phyloP scores from a whole-genome alignment of 2,329 filamentous ascomycete species.

The Talaromyces sp. region DNA sequence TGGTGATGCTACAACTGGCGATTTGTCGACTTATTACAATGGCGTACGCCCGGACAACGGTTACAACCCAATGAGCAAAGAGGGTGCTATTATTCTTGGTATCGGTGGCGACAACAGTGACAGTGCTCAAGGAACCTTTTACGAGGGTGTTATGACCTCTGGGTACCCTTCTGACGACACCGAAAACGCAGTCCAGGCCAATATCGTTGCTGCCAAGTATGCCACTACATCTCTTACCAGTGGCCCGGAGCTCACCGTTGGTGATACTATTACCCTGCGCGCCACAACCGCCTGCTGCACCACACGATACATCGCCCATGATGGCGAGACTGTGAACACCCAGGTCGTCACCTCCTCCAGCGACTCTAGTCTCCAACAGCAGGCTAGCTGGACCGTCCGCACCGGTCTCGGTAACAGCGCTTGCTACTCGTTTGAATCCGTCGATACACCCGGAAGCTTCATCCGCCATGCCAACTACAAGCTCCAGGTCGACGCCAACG shows the following conservation, averaged over 20 bases:
- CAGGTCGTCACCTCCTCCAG: constrained; percentile 51
- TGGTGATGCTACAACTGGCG: constrained; percentile 5
- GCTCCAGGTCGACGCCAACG: constrained; percentile 46
- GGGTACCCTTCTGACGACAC: constrained; percentile 7
- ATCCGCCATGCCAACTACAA: constrained; percentile 52
- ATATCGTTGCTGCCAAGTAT: constrained; percentile 6
- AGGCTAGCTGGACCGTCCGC: constrained; percentile 50
- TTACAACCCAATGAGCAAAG: constrained; percentile 5
- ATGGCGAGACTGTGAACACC: constrained; percentile 46
- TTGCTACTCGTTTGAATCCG: constrained; percentile 58
- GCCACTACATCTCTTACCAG: constrained; percentile 7
- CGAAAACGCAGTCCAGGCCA: constrained; percentile 3
- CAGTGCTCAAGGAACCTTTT: constrained; percentile 6
- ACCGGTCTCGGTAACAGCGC: constrained; percentile 51
- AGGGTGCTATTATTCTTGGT: constrained; percentile 9
- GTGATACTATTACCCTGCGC: constrained; percentile 48
- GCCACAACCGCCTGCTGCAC: constrained; percentile 51
- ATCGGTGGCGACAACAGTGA: constrained; percentile 8
- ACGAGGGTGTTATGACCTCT: constrained; percentile 7
- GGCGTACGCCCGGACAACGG: constrained; percentile 4
- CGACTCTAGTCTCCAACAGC: constrained; percentile 43
- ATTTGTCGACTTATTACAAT: constrained; percentile 5
- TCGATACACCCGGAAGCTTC: constrained; percentile 53
- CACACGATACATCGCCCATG: constrained; percentile 52
- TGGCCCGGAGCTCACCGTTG: constrained; percentile 24